phyloP scores from a whole-genome alignment of 805 yeast species.

The Candida quercuum region DNA sequence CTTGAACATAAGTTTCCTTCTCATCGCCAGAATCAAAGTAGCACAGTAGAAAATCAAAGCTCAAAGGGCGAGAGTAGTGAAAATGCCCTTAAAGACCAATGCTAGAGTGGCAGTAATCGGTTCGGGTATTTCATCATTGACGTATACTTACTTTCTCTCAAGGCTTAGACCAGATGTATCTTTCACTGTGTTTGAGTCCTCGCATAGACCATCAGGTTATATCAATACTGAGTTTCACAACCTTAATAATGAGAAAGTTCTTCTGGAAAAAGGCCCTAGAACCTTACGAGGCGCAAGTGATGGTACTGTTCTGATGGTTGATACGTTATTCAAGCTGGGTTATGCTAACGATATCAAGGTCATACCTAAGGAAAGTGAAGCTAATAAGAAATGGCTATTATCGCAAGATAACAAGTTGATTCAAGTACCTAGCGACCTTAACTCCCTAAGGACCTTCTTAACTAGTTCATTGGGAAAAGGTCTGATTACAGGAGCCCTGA shows the following conservation, averaged over 20 bases:
- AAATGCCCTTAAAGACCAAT: too few species aligned
- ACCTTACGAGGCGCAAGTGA: conserved; percentile 80
- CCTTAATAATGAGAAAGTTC: conserved; percentile 23
- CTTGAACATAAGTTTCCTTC: too few species aligned
- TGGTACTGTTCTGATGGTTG: conserved; percentile 68
- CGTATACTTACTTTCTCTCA: conserved; percentile 63
- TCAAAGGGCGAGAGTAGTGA: too few species aligned
- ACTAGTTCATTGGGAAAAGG: conserved; percentile 40
- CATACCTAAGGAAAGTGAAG: conserved; percentile 49
- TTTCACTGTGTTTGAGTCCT: conserved; percentile 57
- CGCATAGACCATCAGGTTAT: conserved; percentile 70
- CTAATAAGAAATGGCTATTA: conserved; percentile 69
- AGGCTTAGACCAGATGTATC: conserved; percentile 72
- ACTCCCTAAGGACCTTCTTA: conserved; percentile 30
- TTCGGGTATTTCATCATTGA: conserved; percentile 82
- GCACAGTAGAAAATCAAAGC: too few species aligned
- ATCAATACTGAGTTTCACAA: conserved; percentile 47
- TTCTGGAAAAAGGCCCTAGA: conserved; percentile 84
- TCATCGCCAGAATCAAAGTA: too few species aligned
- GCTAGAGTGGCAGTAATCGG: conserved; percentile 71
- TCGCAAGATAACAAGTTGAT: conserved; percentile 40
- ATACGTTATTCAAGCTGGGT: conserved; percentile 45
- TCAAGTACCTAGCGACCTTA: conserved; percentile 45
- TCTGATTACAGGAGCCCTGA: conserved; percentile 36
- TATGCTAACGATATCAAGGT: conserved; percentile 48